Base-by-base conservation (phyloP, 306 rosid genomes). In the Quercus suber region DNA sequence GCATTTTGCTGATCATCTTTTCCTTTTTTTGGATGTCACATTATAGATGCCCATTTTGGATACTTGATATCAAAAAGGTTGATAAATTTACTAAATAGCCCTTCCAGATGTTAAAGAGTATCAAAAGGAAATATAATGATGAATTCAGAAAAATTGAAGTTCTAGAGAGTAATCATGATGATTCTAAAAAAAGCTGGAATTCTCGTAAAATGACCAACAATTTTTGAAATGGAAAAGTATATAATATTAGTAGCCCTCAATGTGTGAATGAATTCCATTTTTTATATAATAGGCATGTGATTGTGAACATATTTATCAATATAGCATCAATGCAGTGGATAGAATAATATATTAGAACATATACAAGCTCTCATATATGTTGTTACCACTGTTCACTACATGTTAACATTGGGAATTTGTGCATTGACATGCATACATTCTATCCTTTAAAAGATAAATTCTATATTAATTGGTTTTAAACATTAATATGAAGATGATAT, bases 401-500 rank as follows among this genome's bases (percentile, higher is more conserved):
- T 73, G 20, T 76, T 55, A 55, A 37, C 60, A 53, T 69, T 12
- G 13, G 55, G 69, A 45, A 68, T 25, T 19, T 55, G 58, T 69
- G 25, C 55, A 20, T 64, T 27, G 69, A 61, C 28, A n/a, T 60
- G 76, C 31, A 31, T 55, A 55, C 33, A 2, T 64, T 75, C 37
- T 59, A 57, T 75, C 69, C 37, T 52, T 19, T 78, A 76, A 78
- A 25, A 28, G 69, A 64, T 79, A n/a, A 53, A 27, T 19, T 37
- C 58, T 68, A 51, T 77, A 53, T 21, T 68, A 74, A 6, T 80
- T 52, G 23, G 57, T 81, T 64, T 70, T 82, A 55, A 73, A 67
- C 79, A 41, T 60, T 82, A 55, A 73, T 78, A 74, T 68, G 79
- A 76, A 58, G 53, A 76, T 76, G 76, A 45, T 58, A 35, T 76